Evolutionary conservation across 2,329 filamentous ascomycete species (phyloP), one percentile per base, ranked within the genome.

Genomic region (Verticillium klebahnii): DNA sequence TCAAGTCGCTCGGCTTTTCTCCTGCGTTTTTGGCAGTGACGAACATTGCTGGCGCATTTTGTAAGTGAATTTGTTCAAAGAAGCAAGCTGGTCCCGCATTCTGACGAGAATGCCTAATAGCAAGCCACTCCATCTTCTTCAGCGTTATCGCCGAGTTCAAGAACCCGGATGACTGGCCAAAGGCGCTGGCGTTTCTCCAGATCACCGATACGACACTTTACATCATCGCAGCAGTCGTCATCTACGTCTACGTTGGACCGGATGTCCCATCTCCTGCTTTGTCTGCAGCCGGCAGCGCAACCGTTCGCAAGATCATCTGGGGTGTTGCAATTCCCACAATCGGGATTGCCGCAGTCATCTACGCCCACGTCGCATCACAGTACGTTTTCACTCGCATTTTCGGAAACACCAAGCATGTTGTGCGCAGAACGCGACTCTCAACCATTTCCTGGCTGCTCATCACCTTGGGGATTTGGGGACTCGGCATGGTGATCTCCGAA

Each of bases 311-410:
- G 69, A 75, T 89, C 7, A 87, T 88, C 12, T 91, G 86, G 74
- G 88, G 86, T 25, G 78, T 91, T 62, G 89, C 89, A 0, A 79
- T 88, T 2, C 88, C 88, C 2, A 90, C 87, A 1, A 91, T 91
- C 62, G 77, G 91, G 56, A 85, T 92, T 57, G 86, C 88, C 0
- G 89, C 88, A 60, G 87, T 90, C 7, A 88, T 92, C 64, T 88
- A 89, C 69, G 87, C 83, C 12, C 85, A 88, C 63, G 84, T 91
- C 1, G 86, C 86, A 2, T 80, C 80, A 60, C 89, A 89, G 69
- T 88, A 88, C 67, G 77, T 90, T 62, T 91, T 89, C 68, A 75
- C 85, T 3, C 83, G 88, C 32, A 71, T 88, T 7, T 90, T 89
- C 75, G 76, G 80, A n/a, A 82, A 84, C 63, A 87, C 83, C 8